phyloP scores from a whole-genome alignment of 139 green algal genomes.

The Medakamo hakoo region DNA sequence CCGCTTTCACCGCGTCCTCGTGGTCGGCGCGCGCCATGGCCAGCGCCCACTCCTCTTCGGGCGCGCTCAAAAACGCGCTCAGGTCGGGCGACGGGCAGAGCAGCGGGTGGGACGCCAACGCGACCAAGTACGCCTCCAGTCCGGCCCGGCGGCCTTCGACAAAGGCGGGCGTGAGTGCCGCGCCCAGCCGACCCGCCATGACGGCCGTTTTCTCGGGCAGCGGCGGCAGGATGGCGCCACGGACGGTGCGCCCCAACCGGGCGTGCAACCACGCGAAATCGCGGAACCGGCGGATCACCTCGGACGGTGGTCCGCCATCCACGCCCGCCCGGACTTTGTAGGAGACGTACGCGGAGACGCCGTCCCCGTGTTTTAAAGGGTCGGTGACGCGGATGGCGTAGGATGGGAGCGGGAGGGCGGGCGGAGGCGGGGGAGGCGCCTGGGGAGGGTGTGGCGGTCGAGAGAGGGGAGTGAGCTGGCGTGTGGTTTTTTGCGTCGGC shows the following conservation, averaged over 20 bases:
- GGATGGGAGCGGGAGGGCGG: background rate
- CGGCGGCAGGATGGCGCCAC: conserved; percentile 73
- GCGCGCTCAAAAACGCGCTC: conserved; percentile 62
- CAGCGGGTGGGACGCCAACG: conserved; percentile 41
- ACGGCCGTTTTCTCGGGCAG: conserved; percentile 84
- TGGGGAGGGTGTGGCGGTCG: background rate
- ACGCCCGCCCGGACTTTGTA: conserved; percentile 51
- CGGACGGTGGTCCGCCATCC: conserved; percentile 15
- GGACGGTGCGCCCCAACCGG: conserved; percentile 3
- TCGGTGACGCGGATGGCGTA: conserved; percentile 61
- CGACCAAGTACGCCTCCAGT: conserved; percentile 50
- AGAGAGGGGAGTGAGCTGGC: background rate
- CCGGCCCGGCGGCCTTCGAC: conserved; percentile 65
- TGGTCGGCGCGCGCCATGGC: conserved; percentile 34
- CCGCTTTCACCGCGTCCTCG: too few relatives aligned
- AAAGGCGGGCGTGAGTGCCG: conserved; percentile 81
- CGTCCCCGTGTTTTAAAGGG: conserved; percentile 84
- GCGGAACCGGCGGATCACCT: conserved; percentile 76
- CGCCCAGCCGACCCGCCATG: too few relatives aligned
- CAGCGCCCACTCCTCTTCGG: conserved; percentile 62
- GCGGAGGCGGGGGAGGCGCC: too few relatives aligned
- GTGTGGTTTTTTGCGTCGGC: background rate
- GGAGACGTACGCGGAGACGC: conserved; percentile 50
- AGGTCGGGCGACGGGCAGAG: conserved; percentile 51
- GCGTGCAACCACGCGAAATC: conserved; percentile 81